phyloP scores from a whole-genome alignment of 345 rosid species.

The Pelargonium nanum region DNA sequence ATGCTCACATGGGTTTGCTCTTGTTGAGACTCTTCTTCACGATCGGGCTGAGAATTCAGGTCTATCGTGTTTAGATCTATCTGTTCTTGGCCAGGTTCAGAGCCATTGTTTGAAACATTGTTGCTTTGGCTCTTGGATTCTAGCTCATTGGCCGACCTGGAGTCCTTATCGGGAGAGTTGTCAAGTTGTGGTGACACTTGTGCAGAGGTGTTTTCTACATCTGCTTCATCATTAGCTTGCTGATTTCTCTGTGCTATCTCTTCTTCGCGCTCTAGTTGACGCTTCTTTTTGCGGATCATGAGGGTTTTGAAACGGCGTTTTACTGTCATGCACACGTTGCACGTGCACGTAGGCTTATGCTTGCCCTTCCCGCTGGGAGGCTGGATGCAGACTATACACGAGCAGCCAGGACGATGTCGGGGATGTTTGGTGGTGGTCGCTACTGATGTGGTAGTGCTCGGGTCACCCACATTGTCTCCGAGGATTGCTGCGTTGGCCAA shows the following conservation, averaged over 20 bases:
- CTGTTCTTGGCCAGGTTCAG: slow-evolving; percentile 41
- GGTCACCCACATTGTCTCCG: slow-evolving; percentile 45
- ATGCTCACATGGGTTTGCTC: slow-evolving; percentile 42
- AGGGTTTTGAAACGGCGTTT: slow-evolving; percentile 90
- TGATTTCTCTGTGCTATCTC: slow-evolving; percentile 73
- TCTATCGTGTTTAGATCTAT: no score
- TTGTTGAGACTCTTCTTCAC: slow-evolving; percentile 28
- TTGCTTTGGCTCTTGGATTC: slow-evolving; percentile 42
- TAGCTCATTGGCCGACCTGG: no score
- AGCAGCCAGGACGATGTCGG: slow-evolving; percentile 89
- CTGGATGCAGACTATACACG: slow-evolving; percentile 95
- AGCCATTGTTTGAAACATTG: slow-evolving; percentile 24
- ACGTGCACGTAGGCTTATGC: slow-evolving; percentile 87
- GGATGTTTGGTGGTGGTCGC: slow-evolving; percentile 96
- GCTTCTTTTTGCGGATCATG: slow-evolving; percentile 88
- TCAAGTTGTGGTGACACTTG: slow-evolving; percentile 20
- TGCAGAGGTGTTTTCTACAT: slow-evolving; percentile 61
- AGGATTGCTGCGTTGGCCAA: slow-evolving; percentile 66
- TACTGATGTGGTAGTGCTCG: slow-evolving; percentile 39
- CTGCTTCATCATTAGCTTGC: slow-evolving; percentile 52
- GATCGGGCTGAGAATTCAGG: slow-evolving; percentile 73
- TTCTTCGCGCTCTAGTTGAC: slow-evolving; percentile 72
- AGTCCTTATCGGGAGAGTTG: slow-evolving; percentile 43
- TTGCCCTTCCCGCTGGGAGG: slow-evolving; percentile 97
- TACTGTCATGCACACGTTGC: slow-evolving; percentile 76